Conservation (phyloP, 345 rosid species). For the Cardamine occulta region DNA sequence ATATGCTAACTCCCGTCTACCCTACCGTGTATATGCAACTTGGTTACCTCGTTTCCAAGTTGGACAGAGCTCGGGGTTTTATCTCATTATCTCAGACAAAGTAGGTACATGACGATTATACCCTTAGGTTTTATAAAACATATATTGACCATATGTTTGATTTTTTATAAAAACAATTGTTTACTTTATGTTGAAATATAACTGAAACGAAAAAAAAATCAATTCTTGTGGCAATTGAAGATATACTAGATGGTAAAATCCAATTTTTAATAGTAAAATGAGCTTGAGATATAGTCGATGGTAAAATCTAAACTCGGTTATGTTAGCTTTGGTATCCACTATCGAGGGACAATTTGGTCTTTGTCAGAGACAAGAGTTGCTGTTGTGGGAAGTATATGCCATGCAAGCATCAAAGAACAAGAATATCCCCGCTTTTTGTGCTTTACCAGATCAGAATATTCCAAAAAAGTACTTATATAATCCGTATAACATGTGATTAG, state of each 20-base stretch:
- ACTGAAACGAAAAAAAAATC: no score
- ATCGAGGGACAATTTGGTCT: constrained; percentile 30
- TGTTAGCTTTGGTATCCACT: background rate
- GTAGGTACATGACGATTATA: background rate
- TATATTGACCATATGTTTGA: no score
- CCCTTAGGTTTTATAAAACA: background rate
- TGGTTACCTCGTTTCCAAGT: constrained; percentile 31
- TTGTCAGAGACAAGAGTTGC: background rate
- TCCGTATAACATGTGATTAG: constrained; percentile 12
- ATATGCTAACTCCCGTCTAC: constrained; percentile 22
- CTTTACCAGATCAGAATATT: constrained; percentile 41
- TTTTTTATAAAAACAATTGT: no score
- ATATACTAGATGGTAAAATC: no score
- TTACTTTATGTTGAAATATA: no score
- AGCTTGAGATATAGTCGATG: background rate
- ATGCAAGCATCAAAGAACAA: constrained; percentile 41
- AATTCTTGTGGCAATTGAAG: no score
- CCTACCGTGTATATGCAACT: constrained; percentile 24
- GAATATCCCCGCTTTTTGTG: constrained; percentile 41
- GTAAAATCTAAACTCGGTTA: background rate
- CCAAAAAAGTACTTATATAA: constrained; percentile 8
- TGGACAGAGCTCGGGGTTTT: constrained; percentile 20
- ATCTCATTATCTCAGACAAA: background rate
- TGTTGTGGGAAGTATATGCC: constrained; percentile 39
- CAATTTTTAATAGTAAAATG: no score